Evolutionary conservation across 2,329 filamentous ascomycete species (phyloP).

Genomic region (Grosmannia clavigera): DNA sequence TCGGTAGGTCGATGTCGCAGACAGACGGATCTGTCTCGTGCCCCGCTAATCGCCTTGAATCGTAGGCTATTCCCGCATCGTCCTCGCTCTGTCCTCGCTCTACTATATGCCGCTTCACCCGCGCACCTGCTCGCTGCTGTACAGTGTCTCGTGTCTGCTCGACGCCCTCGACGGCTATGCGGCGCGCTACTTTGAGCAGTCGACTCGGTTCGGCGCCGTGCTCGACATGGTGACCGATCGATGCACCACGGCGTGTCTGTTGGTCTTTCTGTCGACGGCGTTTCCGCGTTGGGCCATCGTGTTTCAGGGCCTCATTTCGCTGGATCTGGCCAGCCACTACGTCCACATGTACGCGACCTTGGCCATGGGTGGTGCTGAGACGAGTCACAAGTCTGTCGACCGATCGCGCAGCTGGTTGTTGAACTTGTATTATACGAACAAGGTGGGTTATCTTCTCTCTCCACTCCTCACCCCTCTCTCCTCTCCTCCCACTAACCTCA

Average conservation of each 20-base stretch:
- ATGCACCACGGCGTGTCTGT: slow-evolving; percentile 87
- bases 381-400: slow-evolving; percentile 88
- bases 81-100: slow-evolving; percentile 77
- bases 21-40: too few species aligned
- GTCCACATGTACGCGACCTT: slow-evolving; percentile 98
- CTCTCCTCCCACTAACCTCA: not conserved
- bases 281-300: slow-evolving; percentile 90
- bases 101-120: slow-evolving; percentile 99
- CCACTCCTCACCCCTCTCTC: too few species aligned
- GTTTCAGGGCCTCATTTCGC: slow-evolving; percentile 83
- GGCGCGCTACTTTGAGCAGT: slow-evolving; percentile 80
- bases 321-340: slow-evolving; percentile 94
- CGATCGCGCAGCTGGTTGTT: slow-evolving; percentile 77
- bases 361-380: slow-evolving; percentile 69
- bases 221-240: slow-evolving; percentile 98
- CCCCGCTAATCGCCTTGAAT: too few species aligned
- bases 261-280: slow-evolving; percentile 88
- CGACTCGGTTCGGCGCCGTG: slow-evolving; percentile 89
- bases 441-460: slow-evolving; percentile 38
- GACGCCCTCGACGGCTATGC: slow-evolving; percentile 91
- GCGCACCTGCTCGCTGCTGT: slow-evolving; percentile 83
- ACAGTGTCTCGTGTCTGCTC: slow-evolving; percentile 87
- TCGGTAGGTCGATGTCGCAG: slow-evolving; percentile 38
- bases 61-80: slow-evolving; percentile 62
- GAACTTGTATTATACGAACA: slow-evolving; percentile 95